phyloP scores from a whole-genome alignment of 805 yeast genomes.

The Saccharomycodes ludwigii region DNA sequence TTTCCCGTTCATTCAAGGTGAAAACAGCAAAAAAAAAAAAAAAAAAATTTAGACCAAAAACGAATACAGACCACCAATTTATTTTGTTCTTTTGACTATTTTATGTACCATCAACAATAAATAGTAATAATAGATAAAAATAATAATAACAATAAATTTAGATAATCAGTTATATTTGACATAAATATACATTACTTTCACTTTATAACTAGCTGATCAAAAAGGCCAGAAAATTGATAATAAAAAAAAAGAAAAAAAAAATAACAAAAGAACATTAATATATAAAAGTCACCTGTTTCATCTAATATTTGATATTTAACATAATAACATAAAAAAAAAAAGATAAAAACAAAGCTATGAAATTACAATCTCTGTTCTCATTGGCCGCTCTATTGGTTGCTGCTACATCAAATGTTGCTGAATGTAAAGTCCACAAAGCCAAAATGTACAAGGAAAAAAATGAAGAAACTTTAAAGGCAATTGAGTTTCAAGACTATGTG shows the following conservation, averaged over 20 bases:
- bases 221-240: neutral
- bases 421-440: slow-evolving; percentile 37
- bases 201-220: neutral
- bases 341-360: slow-evolving; percentile 10
- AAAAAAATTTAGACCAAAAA: too few relatives aligned
- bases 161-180: neutral
- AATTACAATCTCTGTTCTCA: slow-evolving; percentile 17
- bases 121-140: too few relatives aligned
- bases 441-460: slow-evolving; percentile 47
- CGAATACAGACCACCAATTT: too few relatives aligned
- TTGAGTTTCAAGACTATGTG: slow-evolving; percentile 40
- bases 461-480: slow-evolving; percentile 42
- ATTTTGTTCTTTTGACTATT: too few relatives aligned
- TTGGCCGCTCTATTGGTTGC: slow-evolving; percentile 18
- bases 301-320: neutral
- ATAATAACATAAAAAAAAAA: slow-evolving; percentile 3
- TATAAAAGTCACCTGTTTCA: neutral
- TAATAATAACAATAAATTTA: neutral
- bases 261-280: neutral
- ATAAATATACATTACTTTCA: too few relatives aligned
- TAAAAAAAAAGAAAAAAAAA: too few relatives aligned
- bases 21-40: too few relatives aligned
- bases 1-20: too few relatives aligned
- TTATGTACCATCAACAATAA: too few relatives aligned
- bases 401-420: slow-evolving; percentile 8